Conservation (phyloP, 192 early-diverging fungal species). For the Rhizoclosmatium globosum region DNA sequence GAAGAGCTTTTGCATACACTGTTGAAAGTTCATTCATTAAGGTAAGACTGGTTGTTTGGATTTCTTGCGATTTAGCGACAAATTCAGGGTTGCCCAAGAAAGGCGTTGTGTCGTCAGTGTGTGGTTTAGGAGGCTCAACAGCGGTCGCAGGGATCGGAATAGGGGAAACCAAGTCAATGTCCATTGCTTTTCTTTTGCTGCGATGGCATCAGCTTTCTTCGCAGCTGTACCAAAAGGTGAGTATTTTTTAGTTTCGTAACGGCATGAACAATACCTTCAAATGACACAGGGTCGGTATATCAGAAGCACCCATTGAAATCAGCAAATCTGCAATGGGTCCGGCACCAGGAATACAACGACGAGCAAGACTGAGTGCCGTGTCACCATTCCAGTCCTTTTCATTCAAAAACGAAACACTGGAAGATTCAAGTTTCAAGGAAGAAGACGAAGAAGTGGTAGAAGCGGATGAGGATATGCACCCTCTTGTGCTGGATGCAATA, state of each 20-base stretch:
- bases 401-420: background rate
- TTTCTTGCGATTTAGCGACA: background rate
- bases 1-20: constrained; percentile 3
- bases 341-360: background rate
- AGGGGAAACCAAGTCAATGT: background rate
- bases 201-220: background rate
- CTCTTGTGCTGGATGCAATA: too few relatives aligned
- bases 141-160: background rate
- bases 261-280: too few relatives aligned
- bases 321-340: background rate
- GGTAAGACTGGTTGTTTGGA: constrained; percentile 6
- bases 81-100: constrained; percentile 13
- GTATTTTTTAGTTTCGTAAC: too few relatives aligned
- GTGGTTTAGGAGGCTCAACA: background rate
- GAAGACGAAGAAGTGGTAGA: too few relatives aligned
- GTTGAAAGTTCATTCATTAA: background rate
- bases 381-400: constrained; percentile 26
- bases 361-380: constrained; percentile 3
- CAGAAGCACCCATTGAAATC: constrained; percentile 4
- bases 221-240: background rate
- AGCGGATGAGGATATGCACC: too few relatives aligned
- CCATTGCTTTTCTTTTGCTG: background rate
- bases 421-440: background rate
- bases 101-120: background rate
- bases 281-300: too few relatives aligned